Percentiles rank a stretch among this genome's conserved stretches.
phyloP scores from a whole-genome alignment of 768 basidiomycete genomes.

The Agaricus subrufescens region DNA sequence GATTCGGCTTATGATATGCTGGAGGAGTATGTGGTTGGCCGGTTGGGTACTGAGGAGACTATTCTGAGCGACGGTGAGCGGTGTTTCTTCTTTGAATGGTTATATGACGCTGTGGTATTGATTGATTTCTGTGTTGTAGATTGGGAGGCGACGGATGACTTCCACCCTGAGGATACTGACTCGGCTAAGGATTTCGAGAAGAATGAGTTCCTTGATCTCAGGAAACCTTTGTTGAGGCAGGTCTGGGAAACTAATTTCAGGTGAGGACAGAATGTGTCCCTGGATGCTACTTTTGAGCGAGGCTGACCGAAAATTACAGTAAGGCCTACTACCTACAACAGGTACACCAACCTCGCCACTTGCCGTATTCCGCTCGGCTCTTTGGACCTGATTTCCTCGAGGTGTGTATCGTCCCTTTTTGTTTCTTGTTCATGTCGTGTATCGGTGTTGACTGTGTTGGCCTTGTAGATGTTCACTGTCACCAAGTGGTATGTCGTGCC shows the following conservation, averaged over 20 bases:
- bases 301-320: slow-evolving; percentile 27
- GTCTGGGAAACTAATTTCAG: slow-evolving; percentile 86
- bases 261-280: slow-evolving; percentile 28
- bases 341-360: slow-evolving; percentile 93
- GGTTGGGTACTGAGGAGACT: slow-evolving; percentile 68
- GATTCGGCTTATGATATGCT: slow-evolving; percentile 90
- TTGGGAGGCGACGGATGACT: slow-evolving; percentile 88
- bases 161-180: slow-evolving; percentile 89
- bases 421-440: slow-evolving; percentile 1
- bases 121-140: slow-evolving; percentile 36
- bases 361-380: slow-evolving; percentile 77
- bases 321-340: slow-evolving; percentile 96
- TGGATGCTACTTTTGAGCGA: neutral
- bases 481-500: slow-evolving; percentile 96
- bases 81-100: slow-evolving; percentile 16
- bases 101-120: no score
- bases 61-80: slow-evolving; percentile 70
- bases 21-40: slow-evolving; percentile 82
- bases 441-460: neutral
- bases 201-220: slow-evolving; percentile 88
- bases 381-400: slow-evolving; percentile 84
- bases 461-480: slow-evolving; percentile 63
- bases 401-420: slow-evolving; percentile 31
- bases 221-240: slow-evolving; percentile 79
- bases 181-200: slow-evolving; percentile 75